Base-by-base conservation (phyloP, 768 basidiomycete genomes). In the Tulasnella sp. region DNA sequence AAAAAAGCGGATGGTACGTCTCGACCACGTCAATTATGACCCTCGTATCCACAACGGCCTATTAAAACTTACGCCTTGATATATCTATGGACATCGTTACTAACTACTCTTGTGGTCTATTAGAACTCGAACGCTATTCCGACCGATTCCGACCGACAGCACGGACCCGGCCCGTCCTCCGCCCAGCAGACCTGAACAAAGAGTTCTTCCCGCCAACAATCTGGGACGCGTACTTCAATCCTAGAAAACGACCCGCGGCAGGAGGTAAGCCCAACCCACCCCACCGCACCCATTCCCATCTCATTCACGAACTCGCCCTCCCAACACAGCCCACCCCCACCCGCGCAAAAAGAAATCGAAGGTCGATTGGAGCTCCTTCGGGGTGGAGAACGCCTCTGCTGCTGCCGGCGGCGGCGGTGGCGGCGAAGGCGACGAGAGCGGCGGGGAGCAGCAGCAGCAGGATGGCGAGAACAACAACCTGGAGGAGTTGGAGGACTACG, bases 221-320 rank as follows among this genome's bases (percentile, higher is more conserved):
- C 62, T 89, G 92, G 71, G 90, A 92, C 44, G 84, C 83, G 11
- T 90, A 91, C 78, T 94, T 94, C 80, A 90, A 91, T 77, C 89
- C 89, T 2, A 87, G 82, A 77, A 86, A 86, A 76, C 90, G 85
- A 78, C 84, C 39, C 7, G 35, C 64, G 11, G 39, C 42, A 44
- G 42, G 42, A 84, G 75, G 88, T 85, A 82, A 76, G 87, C 84
- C 77, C 44, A 76, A 69, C 35, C n/a, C n/a, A n/a, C n/a, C n/a
- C n/a, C n/a, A n/a, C n/a, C n/a, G n/a, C n/a, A n/a, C n/a, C n/a
- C n/a, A n/a, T n/a, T n/a, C n/a, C n/a, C n/a, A n/a, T n/a, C n/a
- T n/a, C n/a, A n/a, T 12, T 52, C 41, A 32, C 72, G 71, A 22
- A 62, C 67, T 42, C 67, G 71, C 32, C n/a, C 35, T 29, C 34